Evolutionary conservation across 2,329 filamentous ascomycete species (phyloP), one percentile per base, ranked within the genome.

Genomic region (Epichloe uncinata): DNA sequence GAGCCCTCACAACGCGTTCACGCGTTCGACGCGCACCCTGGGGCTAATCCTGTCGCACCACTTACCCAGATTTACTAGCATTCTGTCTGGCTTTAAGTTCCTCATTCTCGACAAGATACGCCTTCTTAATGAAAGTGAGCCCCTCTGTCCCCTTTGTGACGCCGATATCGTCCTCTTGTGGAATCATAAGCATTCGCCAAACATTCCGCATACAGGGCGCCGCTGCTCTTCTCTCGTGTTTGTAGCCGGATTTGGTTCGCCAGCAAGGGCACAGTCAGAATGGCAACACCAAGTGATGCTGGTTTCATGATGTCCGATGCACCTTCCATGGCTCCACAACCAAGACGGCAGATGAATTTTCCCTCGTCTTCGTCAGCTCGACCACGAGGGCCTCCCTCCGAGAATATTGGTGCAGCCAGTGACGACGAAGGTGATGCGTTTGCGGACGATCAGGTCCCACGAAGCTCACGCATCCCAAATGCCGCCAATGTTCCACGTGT

Each of bases 351-450:
- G 53, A 61, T 64, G 33, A 66, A 63, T 48, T 68, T 71, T 48
- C 71, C 71, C 51, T 73, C 74, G 41, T 79, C 76, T 7, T 77
- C 76, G 6, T 70, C 71, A 37, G 66, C 71, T 13, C 71, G 77
- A 37, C 77, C 78, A 26, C 68, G 75, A 56, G 77, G 70, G 0
- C 79, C 78, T n/a, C 79, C 78, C 1, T 82, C 80, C 4, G 80
- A 84, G 63, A 81, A 75, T 54, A 60, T 74, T 53, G 78, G 73
- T 48, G 75, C 73, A 0, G 70, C 72, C n/a, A 82, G 79, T 54
- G 79, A 83, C 51, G 78, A 82, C 51, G 79, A 78, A 57, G 75
- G 67, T 9, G 76, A 80, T 55, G 78, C 77, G 4, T 82, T 82
- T 56, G 79, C 75, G 51, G 80, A 84, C 59, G 79, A 84, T 58